A percentile compares a stretch with the other conserved stretches of the same genome.
phyloP scores from a whole-genome alignment of 2,329 filamentous ascomycete species.

The Paecilomyces sp. region DNA sequence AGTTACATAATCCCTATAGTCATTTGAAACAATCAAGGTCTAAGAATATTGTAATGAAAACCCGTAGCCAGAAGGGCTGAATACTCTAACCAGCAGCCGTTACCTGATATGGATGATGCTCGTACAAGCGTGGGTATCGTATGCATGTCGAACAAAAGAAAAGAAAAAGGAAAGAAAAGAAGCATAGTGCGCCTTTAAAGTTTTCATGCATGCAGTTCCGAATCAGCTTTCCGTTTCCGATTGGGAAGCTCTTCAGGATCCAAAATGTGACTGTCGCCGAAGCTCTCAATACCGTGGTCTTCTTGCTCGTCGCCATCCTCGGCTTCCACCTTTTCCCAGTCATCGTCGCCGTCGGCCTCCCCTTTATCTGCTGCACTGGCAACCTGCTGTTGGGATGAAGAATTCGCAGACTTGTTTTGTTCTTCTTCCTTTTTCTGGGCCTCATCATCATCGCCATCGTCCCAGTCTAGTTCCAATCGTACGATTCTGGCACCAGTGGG shows the following conservation, averaged over 20 bases:
- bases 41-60: background rate
- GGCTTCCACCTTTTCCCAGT: conserved; percentile 36
- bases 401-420: background rate
- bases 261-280: conserved; percentile 25
- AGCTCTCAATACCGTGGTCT: conserved; percentile 21
- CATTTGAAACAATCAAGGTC: background rate
- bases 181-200: background rate
- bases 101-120: background rate
- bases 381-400: background rate
- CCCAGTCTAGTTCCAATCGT: conserved; percentile 26
- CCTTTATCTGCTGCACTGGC: background rate
- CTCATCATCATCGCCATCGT: conserved; percentile 8
- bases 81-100: background rate
- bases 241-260: conserved; percentile 8
- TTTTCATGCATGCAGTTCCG: conserved; percentile 2
- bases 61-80: background rate
- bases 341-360: conserved; percentile 27
- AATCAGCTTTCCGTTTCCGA: conserved; percentile 8
- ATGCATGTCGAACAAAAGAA: background rate
- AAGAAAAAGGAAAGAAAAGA: background rate
- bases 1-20: background rate
- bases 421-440: background rate
- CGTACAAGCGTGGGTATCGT: conserved; percentile 1
- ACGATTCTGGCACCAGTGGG: conserved; percentile 51
- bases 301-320: conserved; percentile 26